Evolutionary conservation across 1,284 basidiomycete genomes (phyloP).

Genomic region (Lignosus rhinocerotis): DNA sequence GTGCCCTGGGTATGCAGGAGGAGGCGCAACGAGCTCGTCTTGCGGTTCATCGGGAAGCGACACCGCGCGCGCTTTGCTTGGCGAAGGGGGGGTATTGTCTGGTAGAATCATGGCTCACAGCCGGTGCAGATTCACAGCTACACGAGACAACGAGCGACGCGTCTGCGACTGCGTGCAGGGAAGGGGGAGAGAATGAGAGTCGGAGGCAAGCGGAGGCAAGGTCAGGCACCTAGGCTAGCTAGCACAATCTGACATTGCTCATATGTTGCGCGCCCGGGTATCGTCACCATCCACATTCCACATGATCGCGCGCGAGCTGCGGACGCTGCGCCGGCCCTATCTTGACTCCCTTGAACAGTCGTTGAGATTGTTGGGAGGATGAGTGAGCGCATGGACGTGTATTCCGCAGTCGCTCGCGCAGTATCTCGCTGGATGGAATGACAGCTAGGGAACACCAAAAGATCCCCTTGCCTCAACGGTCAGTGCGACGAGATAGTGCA

Average conservation of each 20-base stretch:
- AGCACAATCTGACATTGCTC: no score
- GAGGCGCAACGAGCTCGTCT: slow-evolving; percentile 14
- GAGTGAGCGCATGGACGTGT: not conserved
- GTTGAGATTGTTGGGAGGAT: not conserved
- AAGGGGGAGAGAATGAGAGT: no score
- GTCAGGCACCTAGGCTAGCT: no score
- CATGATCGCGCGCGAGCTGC: not conserved
- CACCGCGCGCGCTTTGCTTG: slow-evolving; percentile 19
- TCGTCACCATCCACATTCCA: no score
- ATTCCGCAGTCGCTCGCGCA: slow-evolving; percentile 1
- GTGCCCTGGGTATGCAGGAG: slow-evolving; percentile 27
- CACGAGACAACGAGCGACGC: no score
- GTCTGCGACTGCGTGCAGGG: no score
- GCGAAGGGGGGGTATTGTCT: slow-evolving; percentile 29
- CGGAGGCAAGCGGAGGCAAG: no score
- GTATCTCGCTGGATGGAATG: not conserved
- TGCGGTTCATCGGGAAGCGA: slow-evolving; percentile 12
- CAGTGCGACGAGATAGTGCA: not conserved
- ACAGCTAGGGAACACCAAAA: not conserved
- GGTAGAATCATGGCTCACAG: slow-evolving; percentile 30
- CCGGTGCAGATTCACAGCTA: no score
- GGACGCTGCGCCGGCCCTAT: slow-evolving; percentile 10
- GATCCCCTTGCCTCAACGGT: not conserved
- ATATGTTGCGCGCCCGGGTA: no score
- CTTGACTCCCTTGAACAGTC: slow-evolving; percentile 1